Percentiles rank a stretch among this genome's conserved stretches.
These are phyloP conservation scores for Neurospora intermedia DNA, from an alignment of 495 filamentous ascomycete species.

Conservation along the genomic window DNA sequence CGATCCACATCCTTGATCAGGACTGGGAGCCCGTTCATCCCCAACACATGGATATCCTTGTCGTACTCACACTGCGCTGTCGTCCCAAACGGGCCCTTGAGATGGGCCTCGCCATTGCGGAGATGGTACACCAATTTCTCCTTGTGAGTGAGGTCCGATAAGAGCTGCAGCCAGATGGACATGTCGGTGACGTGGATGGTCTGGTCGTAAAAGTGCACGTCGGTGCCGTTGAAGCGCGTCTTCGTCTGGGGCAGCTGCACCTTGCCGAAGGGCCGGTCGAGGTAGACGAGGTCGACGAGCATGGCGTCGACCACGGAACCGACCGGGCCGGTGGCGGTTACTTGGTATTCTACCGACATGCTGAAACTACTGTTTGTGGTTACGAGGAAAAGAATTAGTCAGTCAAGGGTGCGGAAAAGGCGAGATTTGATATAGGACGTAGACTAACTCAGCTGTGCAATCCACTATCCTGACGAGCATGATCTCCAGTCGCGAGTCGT, in stretches of 20 bases:
- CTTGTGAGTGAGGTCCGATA: slow-evolving; percentile 7
- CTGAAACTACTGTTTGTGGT: background rate
- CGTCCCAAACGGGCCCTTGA: background rate
- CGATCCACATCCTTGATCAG: slow-evolving; percentile 6
- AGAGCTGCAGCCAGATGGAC: slow-evolving; percentile 15
- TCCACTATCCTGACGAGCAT: slow-evolving; percentile 11
- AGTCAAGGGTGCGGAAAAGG: background rate
- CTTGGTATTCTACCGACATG: slow-evolving; percentile 1
- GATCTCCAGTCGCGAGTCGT: slow-evolving; percentile 12
- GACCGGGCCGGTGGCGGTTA: slow-evolving; percentile 18
- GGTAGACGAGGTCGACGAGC: slow-evolving; percentile 18
- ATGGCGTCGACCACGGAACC: slow-evolving; percentile 15
- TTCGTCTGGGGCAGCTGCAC: slow-evolving; percentile 19
- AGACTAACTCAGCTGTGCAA: slow-evolving; percentile 10
- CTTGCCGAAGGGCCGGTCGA: slow-evolving; percentile 13
- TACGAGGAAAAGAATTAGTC: background rate
- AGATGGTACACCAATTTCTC: slow-evolving; percentile 9
- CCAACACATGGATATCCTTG: slow-evolving; percentile 14
- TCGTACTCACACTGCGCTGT: slow-evolving; percentile 8
- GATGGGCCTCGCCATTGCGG: slow-evolving; percentile 13
- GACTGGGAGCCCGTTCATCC: slow-evolving; percentile 17
- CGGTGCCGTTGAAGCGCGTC: slow-evolving; percentile 9
- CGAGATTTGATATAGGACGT: slow-evolving; percentile 8
- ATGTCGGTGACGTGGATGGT: slow-evolving; percentile 16
- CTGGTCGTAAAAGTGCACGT: slow-evolving; percentile 17